Conservation (phyloP, 495 filamentous ascomycete genomes). For the Aspergillus incahuasiensis region DNA sequence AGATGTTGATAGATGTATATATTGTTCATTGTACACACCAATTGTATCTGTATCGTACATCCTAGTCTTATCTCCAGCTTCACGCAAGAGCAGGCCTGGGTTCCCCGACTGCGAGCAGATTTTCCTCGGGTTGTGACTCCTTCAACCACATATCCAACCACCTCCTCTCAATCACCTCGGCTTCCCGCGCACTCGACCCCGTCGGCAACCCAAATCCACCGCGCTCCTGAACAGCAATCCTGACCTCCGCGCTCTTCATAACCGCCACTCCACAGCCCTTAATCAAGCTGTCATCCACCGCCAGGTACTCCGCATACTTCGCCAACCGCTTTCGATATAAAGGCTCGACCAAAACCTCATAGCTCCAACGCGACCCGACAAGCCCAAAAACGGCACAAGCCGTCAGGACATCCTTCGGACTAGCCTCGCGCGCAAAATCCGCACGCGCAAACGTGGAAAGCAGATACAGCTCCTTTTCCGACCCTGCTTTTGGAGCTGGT, state of each 20-base stretch:
- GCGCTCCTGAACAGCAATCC: slow-evolving; percentile 51
- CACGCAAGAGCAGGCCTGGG: not conserved
- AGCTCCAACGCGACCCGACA: slow-evolving; percentile 36
- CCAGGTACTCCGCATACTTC: slow-evolving; percentile 48
- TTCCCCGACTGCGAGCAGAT: not conserved
- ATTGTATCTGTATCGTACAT: slow-evolving; percentile 1
- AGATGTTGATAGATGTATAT: not conserved
- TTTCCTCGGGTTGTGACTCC: not conserved
- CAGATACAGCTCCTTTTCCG: slow-evolving; percentile 24
- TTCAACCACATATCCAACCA: slow-evolving; percentile 40
- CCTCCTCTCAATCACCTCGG: slow-evolving; percentile 27
- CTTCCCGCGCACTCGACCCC: slow-evolving; percentile 15
- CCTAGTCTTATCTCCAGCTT: not conserved
- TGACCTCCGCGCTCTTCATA: slow-evolving; percentile 51
- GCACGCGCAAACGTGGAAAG: slow-evolving; percentile 21
- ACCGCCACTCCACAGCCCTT: slow-evolving; percentile 40
- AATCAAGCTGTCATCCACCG: slow-evolving; percentile 57
- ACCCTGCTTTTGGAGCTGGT: slow-evolving; percentile 10
- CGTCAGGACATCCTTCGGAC: slow-evolving; percentile 26
- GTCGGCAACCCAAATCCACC: slow-evolving; percentile 30
- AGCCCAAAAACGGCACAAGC: slow-evolving; percentile 45
- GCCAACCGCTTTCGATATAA: slow-evolving; percentile 39
- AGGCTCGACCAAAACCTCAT: slow-evolving; percentile 27
- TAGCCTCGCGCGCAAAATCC: slow-evolving; percentile 20
- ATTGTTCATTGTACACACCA: not conserved